Conservation (phyloP, 2,329 filamentous ascomycete species). For the Dissoconium aciculare region DNA sequence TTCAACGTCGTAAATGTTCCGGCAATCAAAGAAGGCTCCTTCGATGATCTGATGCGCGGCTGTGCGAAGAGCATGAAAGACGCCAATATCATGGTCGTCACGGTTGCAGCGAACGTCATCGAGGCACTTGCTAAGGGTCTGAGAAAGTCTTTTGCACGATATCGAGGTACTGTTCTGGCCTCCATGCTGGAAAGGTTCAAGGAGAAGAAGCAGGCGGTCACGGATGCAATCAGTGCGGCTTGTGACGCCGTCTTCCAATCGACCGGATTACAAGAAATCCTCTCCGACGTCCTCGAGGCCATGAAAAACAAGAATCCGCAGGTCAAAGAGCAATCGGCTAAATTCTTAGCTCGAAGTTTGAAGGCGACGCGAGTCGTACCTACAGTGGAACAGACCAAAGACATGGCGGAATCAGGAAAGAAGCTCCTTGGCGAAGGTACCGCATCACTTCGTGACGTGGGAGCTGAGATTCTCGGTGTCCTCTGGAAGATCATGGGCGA, state of each 20-base stretch:
- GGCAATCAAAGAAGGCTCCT: constrained; percentile 80
- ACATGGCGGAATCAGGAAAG: constrained; percentile 75
- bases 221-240: constrained; percentile 74
- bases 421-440: constrained; percentile 83
- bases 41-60: constrained; percentile 65
- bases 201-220: constrained; percentile 84
- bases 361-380: constrained; percentile 73
- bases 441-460: constrained; percentile 70
- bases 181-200: constrained; percentile 93
- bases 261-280: constrained; percentile 63
- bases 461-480: constrained; percentile 82
- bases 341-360: constrained; percentile 79
- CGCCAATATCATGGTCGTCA: constrained; percentile 89
- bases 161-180: constrained; percentile 64
- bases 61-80: constrained; percentile 98
- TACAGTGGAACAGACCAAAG: constrained; percentile 64
- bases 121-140: constrained; percentile 79
- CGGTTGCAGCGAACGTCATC: constrained; percentile 81
- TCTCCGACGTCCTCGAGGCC: constrained; percentile 80
- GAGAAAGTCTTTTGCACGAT: constrained; percentile 61
- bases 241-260: constrained; percentile 55
- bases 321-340: constrained; percentile 88
- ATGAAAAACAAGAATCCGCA: constrained; percentile 92
- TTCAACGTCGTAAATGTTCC: constrained; percentile 66
- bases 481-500: constrained; percentile 99